Evolutionary conservation across 148 eudicot species (phyloP), one percentile per base, ranked within the genome.

Genomic region (Oxyria digyna): DNA sequence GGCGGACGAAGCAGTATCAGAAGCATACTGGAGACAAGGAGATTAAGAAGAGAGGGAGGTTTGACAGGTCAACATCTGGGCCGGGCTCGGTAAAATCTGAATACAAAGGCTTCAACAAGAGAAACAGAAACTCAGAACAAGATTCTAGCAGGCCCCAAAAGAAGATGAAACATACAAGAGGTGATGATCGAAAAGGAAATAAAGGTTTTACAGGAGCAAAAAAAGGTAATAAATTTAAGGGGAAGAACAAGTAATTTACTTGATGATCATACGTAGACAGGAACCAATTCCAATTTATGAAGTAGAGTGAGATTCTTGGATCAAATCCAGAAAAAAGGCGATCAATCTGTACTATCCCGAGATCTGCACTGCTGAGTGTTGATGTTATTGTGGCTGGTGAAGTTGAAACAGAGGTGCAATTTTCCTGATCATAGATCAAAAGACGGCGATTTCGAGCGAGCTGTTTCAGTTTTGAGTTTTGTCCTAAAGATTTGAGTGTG

Each of bases 241-340:
- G 65, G 38, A 59, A 59, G 38, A 59, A 31, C 65, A 59, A 59
- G 37, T 59, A n/a, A 57, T 14, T 57, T n/a, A n/a, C n/a, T n/a
- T 26, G 35, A 29, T 57, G 33, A 29, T 14, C 1, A 49, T 49
- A 18, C 26, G 38, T 45, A 4, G 41, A 38, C 49, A 45, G 18
- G 18, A 45, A 45, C 49, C 18, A 15, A 45, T 4, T 14, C 49
- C 49, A 14, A 45, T 45, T n/a, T 6, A n/a, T 45, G 26, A 20
- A 20, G 11, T 2, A 49, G 9, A 20, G 26, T 20, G 8, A 0
- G 55, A 49, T 8, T 49, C 55, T 49, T 26, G 24, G 6, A 49
- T 49, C 26, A 32, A 10, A 54, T 54, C 62, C 26, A 2, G 4
- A 43, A 18, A 29, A 3, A 1, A 13, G 23, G 62, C 15, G 31